A percentile compares a stretch with the other conserved stretches of the same genome.
Evolutionary conservation across 805 yeast species (phyloP).

Genomic region (Saccharomyces jurei): DNA sequence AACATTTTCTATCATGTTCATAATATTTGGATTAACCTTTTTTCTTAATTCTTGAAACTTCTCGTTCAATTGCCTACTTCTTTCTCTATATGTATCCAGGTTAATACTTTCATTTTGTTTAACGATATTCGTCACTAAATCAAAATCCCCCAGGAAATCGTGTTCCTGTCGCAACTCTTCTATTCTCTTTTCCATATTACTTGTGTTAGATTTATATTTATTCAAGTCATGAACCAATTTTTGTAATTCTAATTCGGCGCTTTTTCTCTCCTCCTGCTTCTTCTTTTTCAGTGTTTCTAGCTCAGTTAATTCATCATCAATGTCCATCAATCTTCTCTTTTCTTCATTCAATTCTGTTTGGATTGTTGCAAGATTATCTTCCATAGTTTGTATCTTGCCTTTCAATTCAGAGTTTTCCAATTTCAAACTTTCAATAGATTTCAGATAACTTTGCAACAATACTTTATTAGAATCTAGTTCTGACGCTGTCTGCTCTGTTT

Average conservation of each 20-base stretch:
- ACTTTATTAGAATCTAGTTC: slow-evolving; percentile 42
- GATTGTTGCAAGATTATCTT: slow-evolving; percentile 20
- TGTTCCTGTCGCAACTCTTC: slow-evolving; percentile 44
- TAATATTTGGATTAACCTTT: slow-evolving; percentile 75
- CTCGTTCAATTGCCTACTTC: slow-evolving; percentile 47
- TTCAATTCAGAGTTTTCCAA: slow-evolving; percentile 31
- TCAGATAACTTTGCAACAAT: slow-evolving; percentile 9
- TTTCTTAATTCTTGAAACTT: slow-evolving; percentile 64
- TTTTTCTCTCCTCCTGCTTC: slow-evolving; percentile 35
- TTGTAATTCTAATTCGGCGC: slow-evolving; percentile 45
- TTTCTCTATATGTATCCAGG: slow-evolving; percentile 51
- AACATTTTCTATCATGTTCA: slow-evolving; percentile 86
- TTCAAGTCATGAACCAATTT: slow-evolving; percentile 49
- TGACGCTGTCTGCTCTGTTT: slow-evolving; percentile 54
- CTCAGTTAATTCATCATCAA: slow-evolving; percentile 70
- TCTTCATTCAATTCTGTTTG: slow-evolving; percentile 32
- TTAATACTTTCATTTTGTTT: slow-evolving; percentile 57
- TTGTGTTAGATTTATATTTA: slow-evolving; percentile 35
- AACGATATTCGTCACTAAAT: slow-evolving; percentile 46
- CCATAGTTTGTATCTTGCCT: slow-evolving; percentile 24
- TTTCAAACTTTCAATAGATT: slow-evolving; percentile 34
- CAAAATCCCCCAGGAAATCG: slow-evolving; percentile 68
- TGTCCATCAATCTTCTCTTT: slow-evolving; percentile 50
- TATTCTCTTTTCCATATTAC: slow-evolving; percentile 33
- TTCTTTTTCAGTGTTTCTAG: slow-evolving; percentile 40